phyloP scores from a whole-genome alignment of 1,284 basidiomycete species.

The Ganoderma sinense region DNA sequence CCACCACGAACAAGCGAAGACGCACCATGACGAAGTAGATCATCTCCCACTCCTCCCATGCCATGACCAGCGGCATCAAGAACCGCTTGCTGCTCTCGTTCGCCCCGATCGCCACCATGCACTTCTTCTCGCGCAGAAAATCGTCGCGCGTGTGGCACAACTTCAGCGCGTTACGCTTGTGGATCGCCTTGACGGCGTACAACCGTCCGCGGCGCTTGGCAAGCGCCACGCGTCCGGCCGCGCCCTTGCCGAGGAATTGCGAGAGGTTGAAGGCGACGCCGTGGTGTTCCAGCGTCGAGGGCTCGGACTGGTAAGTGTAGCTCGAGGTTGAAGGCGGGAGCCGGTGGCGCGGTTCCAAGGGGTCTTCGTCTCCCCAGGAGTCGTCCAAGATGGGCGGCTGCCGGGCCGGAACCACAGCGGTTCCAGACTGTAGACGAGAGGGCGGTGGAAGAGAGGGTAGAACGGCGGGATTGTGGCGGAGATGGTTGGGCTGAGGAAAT shows the following conservation, averaged over 20 bases:
- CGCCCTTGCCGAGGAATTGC: slow-evolving; percentile 5
- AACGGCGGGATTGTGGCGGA: neutral
- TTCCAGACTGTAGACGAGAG: neutral
- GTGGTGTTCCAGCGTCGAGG: neutral
- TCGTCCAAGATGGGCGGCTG: neutral
- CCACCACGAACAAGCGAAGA: neutral
- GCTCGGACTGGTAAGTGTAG: neutral
- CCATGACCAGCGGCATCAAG: slow-evolving; percentile 10
- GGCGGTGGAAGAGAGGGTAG: neutral
- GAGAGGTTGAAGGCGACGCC: slow-evolving; percentile 1
- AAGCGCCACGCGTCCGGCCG: neutral
- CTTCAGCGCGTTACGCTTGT: neutral
- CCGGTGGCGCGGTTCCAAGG: neutral
- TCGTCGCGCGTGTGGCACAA: neutral
- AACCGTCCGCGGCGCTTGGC: neutral
- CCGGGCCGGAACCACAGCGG: neutral
- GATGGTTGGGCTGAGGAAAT: neutral
- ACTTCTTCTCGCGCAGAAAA: slow-evolving; percentile 3
- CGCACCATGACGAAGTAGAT: slow-evolving; percentile 17
- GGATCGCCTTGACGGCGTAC: slow-evolving; percentile 14
- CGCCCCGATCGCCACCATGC: neutral
- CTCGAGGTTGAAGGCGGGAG: neutral
- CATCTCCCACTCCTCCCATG: slow-evolving; percentile 15
- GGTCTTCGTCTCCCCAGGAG: neutral
- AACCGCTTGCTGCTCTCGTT: neutral